Percentiles rank a stretch among this genome's conserved stretches.
Evolutionary conservation across 164 flowering plant genomes (phyloP).

Genomic region (Stephania cephalantha): DNA sequence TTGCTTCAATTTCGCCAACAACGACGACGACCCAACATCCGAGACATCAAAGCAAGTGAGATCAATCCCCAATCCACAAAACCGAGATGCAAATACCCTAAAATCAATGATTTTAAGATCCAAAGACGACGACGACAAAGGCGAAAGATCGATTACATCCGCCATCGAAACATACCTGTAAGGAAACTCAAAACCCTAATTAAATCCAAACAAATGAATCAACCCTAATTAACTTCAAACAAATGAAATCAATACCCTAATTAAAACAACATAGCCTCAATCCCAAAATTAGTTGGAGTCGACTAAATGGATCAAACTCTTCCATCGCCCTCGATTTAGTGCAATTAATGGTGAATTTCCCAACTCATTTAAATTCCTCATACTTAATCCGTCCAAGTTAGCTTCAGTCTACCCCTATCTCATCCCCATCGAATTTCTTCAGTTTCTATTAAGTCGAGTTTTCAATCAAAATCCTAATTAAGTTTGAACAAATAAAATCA

Average conservation of each 20-base stretch:
- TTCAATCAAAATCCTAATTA: too few species aligned
- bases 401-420: too few species aligned
- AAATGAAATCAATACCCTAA: not conserved
- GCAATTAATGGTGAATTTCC: too few species aligned
- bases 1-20: conserved; percentile 38
- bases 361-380: too few species aligned
- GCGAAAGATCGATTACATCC: conserved; percentile 67
- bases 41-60: conserved; percentile 33
- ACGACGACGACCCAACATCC: conserved; percentile 17
- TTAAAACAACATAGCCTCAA: not conserved
- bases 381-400: too few species aligned
- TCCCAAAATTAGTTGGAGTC: too few species aligned
- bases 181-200: not conserved
- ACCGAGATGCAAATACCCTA: conserved; percentile 49
- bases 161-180: conserved; percentile 90
- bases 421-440: too few species aligned
- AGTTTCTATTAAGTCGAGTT: too few species aligned
- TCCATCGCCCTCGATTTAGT: too few species aligned
- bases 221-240: not conserved
- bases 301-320: too few species aligned
- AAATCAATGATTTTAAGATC: conserved; percentile 56
- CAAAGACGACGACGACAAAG: conserved; percentile 42
- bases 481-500: too few species aligned
- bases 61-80: conserved; percentile 49
- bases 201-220: not conserved